Percentiles rank a stretch among this genome's conserved stretches.
Conservation (phyloP, 805 yeast genomes). For the Candida broadrunensis region DNA sequence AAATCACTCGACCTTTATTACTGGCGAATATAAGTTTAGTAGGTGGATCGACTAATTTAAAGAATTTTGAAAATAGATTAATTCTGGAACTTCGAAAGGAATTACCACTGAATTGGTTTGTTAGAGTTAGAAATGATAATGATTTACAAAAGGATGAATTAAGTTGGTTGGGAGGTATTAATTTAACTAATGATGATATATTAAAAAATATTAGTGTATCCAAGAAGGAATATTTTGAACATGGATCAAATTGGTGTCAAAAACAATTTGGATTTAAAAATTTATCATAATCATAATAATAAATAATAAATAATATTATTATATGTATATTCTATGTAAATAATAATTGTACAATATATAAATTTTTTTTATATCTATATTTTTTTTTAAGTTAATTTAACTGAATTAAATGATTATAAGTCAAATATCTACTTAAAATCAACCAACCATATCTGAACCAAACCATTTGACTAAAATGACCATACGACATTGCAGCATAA, state of each 20-base stretch:
- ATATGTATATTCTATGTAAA: neutral
- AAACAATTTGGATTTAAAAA: constrained; percentile 47
- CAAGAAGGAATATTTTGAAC: constrained; percentile 79
- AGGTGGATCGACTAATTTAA: constrained; percentile 79
- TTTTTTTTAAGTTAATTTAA: constrained; percentile 2
- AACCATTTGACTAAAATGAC: constrained; percentile 86
- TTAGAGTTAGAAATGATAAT: constrained; percentile 35
- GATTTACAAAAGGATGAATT: constrained; percentile 18
- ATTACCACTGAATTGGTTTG: constrained; percentile 69
- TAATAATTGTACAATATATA: constrained; percentile 1
- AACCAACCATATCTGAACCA: constrained; percentile 96
- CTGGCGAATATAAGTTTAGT: constrained; percentile 74
- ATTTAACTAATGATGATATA: constrained; percentile 36
- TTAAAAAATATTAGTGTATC: constrained; percentile 58
- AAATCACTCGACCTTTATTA: constrained; percentile 67
- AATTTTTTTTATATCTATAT: neutral
- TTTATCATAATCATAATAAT: constrained; percentile 6
- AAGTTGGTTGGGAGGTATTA: constrained; percentile 38
- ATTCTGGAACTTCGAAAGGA: constrained; percentile 60
- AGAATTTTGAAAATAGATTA: constrained; percentile 65
- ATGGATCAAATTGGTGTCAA: constrained; percentile 64
- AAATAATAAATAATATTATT: neutral
- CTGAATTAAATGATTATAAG: constrained; percentile 61
- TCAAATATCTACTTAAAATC: constrained; percentile 69
- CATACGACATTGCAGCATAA: constrained; percentile 73